Percentiles rank a stretch among this genome's conserved stretches.
Conservation (phyloP, 139 green algal species). For the Dunaliella sp. region DNA sequence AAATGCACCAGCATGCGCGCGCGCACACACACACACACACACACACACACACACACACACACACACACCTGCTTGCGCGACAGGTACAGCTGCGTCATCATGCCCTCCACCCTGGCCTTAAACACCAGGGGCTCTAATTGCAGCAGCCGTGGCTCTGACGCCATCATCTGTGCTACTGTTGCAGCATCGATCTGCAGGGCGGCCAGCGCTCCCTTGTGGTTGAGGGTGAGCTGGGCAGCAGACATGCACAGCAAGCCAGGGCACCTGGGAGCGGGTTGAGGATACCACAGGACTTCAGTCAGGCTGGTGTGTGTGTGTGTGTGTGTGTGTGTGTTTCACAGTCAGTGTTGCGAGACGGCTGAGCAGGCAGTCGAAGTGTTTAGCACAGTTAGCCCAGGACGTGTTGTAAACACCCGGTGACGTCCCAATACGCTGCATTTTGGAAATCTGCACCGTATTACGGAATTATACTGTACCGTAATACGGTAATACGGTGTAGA, state of each 20-base stretch:
- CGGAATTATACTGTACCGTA: too few species aligned
- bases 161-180: conserved; percentile 6
- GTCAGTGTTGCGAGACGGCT: too few species aligned
- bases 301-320: neutral
- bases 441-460: too few species aligned
- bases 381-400: too few species aligned
- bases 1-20: too few species aligned
- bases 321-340: neutral
- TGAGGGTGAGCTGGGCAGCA: neutral
- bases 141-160: conserved; percentile 1
- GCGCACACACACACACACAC: too few species aligned
- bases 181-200: neutral
- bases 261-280: conserved; percentile 10
- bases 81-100: conserved; percentile 9
- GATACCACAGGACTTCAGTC: too few species aligned
- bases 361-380: too few species aligned
- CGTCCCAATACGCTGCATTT: too few species aligned
- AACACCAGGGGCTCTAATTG: neutral
- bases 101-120: neutral
- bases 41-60: neutral
- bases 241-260: conserved; percentile 2
- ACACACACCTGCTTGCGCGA: conserved; percentile 8
- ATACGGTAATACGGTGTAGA: too few species aligned
- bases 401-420: too few species aligned
- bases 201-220: conserved; percentile 6